These are phyloP conservation scores for Ilyonectria sp. DNA, from an alignment of 2,329 filamentous ascomycete species.

Conservation along the genomic window DNA sequence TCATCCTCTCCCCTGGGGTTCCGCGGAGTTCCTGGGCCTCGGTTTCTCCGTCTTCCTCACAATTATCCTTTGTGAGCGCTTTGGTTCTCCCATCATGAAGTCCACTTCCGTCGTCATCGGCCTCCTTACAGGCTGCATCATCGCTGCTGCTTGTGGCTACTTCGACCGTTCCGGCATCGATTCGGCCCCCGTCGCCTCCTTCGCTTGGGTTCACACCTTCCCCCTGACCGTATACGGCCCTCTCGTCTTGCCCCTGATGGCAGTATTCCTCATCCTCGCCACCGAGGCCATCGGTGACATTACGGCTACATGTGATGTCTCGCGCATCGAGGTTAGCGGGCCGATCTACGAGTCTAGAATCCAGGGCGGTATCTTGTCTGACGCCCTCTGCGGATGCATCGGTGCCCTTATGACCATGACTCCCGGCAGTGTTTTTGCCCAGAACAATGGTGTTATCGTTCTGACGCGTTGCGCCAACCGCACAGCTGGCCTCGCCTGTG, in stretches of 20 bases:
- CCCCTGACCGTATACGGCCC: conserved; percentile 80
- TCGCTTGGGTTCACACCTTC: conserved; percentile 87
- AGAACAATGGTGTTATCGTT: conserved; percentile 89
- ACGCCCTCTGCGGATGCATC: conserved; percentile 82
- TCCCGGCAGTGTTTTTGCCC: conserved; percentile 85
- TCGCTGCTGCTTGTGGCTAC: conserved; percentile 84
- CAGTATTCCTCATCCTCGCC: conserved; percentile 80
- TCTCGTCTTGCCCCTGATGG: conserved; percentile 79
- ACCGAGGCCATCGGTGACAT: conserved; percentile 88
- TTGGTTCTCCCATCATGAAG: conserved; percentile 89
- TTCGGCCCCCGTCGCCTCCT: conserved; percentile 78
- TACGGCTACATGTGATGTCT: conserved; percentile 86
- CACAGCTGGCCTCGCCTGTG: conserved; percentile 84
- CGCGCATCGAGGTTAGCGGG: conserved; percentile 81
- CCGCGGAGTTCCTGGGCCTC: conserved; percentile 82
- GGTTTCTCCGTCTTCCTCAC: conserved; percentile 86
- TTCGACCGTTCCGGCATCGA: conserved; percentile 83
- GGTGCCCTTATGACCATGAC: conserved; percentile 85
- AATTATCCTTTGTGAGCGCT: conserved; percentile 85
- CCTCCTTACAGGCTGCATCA: conserved; percentile 81
- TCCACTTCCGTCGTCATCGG: conserved; percentile 83
- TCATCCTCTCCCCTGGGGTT: conserved; percentile 82
- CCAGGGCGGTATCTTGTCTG: conserved; percentile 84
- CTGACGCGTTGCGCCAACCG: conserved; percentile 87
- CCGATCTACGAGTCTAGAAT: conserved; percentile 81